Conservation (phyloP, 208 protist species). For the Acanthamoeba triangularis region DNA sequence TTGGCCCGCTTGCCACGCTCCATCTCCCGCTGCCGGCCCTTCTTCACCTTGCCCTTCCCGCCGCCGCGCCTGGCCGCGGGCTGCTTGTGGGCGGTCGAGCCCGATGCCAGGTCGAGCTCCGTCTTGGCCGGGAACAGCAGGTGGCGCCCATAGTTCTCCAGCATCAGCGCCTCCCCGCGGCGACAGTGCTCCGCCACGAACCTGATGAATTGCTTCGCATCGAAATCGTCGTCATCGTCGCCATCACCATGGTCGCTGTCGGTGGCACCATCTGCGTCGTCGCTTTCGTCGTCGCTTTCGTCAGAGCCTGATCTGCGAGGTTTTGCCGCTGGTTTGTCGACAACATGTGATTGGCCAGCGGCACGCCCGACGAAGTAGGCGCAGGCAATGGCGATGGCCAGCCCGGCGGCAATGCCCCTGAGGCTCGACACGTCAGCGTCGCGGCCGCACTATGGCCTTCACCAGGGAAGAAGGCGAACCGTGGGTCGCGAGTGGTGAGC, state of each 20-base stretch:
- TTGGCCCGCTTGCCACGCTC: conserved; percentile 4
- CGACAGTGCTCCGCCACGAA: conserved; percentile 13
- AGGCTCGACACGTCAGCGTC: too few relatives aligned
- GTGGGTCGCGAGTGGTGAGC: neutral
- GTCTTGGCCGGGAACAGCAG: conserved; percentile 18
- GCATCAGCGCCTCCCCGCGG: neutral
- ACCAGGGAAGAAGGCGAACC: neutral
- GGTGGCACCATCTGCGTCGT: too few relatives aligned
- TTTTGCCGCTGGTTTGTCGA: too few relatives aligned
- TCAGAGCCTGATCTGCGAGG: neutral
- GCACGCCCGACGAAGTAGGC: neutral
- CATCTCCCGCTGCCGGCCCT: conserved; percentile 12
- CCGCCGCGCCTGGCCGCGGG: neutral
- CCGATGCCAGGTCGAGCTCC: neutral
- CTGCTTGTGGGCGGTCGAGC: neutral
- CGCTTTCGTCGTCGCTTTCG: neutral
- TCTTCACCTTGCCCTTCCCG: conserved; percentile 25
- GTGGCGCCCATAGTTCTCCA: neutral
- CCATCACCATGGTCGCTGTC: neutral
- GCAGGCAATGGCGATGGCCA: conserved; percentile 22
- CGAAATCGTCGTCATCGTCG: neutral
- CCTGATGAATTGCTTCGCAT: neutral
- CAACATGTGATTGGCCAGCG: neutral
- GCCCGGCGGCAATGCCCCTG: neutral
- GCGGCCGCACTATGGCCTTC: too few relatives aligned